Percentiles rank a stretch among this genome's conserved stretches.
phyloP scores from a whole-genome alignment of 345 rosid species.

The Gossypium stocksii region DNA sequence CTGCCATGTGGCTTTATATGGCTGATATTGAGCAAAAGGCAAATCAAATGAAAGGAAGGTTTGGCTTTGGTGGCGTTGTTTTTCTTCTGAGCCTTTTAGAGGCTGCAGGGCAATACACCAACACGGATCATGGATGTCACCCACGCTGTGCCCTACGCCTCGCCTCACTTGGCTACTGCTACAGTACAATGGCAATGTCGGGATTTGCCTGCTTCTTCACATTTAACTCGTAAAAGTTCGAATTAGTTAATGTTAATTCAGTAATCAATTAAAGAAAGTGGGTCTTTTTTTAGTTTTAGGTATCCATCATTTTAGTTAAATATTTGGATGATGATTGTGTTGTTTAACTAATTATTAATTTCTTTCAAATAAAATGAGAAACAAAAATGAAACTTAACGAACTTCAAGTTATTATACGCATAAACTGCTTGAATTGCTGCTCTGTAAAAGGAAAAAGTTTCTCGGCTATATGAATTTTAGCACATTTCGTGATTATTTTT shows the following conservation, averaged over 20 bases:
- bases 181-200: neutral
- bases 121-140: slow-evolving; percentile 27
- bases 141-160: slow-evolving; percentile 15
- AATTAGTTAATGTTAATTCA: neutral
- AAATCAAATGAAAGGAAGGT: neutral
- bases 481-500: too few relatives aligned
- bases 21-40: neutral
- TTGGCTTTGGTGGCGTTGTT: neutral
- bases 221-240: neutral
- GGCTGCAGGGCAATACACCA: slow-evolving; percentile 10
- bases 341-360: too few relatives aligned
- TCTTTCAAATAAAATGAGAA: too few relatives aligned
- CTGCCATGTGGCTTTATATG: slow-evolving; percentile 24
- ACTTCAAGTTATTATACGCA: too few relatives aligned
- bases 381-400: too few relatives aligned
- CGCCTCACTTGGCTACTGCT: neutral
- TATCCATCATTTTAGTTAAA: too few relatives aligned
- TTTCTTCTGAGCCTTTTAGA: slow-evolving; percentile 10
- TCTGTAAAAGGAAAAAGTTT: too few relatives aligned
- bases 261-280: neutral
- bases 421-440: too few relatives aligned
- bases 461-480: too few relatives aligned
- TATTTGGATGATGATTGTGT: too few relatives aligned
- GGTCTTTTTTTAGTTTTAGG: neutral
- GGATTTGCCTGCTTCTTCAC: neutral